Base-by-base conservation (phyloP, 2,329 filamentous ascomycete genomes). In the Fusarium continuum region DNA sequence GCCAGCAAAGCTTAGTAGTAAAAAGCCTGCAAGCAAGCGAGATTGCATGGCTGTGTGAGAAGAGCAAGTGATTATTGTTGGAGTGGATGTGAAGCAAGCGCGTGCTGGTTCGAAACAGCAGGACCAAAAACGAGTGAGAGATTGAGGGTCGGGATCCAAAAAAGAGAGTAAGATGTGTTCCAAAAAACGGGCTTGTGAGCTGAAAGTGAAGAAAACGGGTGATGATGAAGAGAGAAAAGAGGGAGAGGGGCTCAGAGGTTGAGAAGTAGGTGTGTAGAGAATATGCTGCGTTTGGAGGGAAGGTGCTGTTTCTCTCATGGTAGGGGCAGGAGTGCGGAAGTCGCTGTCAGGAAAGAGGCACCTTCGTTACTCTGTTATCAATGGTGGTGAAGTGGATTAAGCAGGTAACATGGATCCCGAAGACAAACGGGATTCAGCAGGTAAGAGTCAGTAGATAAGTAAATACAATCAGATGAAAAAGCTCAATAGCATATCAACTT, bases 101-200 rank as follows among this genome's bases (percentile, higher is more conserved):
- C n/a, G 35, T 40, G 17, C 68, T 71, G 64, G 65, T 66, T 54
- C 58, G 70, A 72, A 74, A 74, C 68, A 72, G 73, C 73, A 64
- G 68, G 68, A 65, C 70, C 72, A 72, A 72, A 74, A 71, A 60
- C 41, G 59, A 67, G 59, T 35, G 66, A 54, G 50, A 28, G 20
- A 55, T 45, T 36, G 51, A 53, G n/a, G 45, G 31, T 56, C 48
- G 62, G 57, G 65, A 68, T 73, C 73, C 72, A 75, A 77, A 74
- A n/a, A 74, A 72, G 72, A 70, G 61, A 65, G 64, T 34, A 54
- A 61, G 62, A 67, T 64, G 49, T 46, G 50, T 58, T 70, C 65
- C 63, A 65, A 55, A n/a, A 56, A 67, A 61, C 57, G 64, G 61
- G 65, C 61, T 68, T 63, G 23, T 62, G 67, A 58, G 64, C 55